Conservation (phyloP, 345 rosid species). For the Viola odorata region DNA sequence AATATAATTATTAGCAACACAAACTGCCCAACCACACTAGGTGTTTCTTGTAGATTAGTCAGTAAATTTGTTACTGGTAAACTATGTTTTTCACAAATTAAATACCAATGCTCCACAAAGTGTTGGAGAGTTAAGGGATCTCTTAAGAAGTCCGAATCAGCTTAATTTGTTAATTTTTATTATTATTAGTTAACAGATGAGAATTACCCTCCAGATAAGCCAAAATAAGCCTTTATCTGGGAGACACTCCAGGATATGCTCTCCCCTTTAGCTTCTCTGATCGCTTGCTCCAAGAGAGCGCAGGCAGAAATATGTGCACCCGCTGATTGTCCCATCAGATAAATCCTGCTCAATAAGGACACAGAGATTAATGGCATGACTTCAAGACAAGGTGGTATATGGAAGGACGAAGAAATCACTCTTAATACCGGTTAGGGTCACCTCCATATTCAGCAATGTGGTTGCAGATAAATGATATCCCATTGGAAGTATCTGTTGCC, state of each 20-base stretch:
- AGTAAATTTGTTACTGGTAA: too few relatives aligned
- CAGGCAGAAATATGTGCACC: constrained; percentile 33
- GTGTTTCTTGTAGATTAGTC: too few relatives aligned
- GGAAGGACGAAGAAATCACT: not conserved
- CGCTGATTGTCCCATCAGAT: constrained; percentile 31
- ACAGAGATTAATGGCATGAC: constrained; percentile 15
- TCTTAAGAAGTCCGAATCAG: too few relatives aligned
- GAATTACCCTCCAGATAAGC: constrained; percentile 31
- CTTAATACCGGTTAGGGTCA: constrained; percentile 23
- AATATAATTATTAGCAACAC: too few relatives aligned
- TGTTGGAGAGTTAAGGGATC: too few relatives aligned
- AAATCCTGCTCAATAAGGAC: constrained; percentile 23
- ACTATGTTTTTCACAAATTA: too few relatives aligned
- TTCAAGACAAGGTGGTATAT: constrained; percentile 7
- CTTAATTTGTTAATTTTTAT: too few relatives aligned
- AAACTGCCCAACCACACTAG: too few relatives aligned
- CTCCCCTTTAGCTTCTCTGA: constrained; percentile 23
- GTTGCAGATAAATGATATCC: constrained; percentile 28
- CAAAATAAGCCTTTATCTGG: constrained; percentile 24
- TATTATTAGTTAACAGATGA: not conserved
- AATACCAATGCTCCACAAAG: too few relatives aligned
- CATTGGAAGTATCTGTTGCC: constrained; percentile 28
- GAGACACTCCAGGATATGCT: constrained; percentile 25
- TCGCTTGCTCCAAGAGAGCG: constrained; percentile 29
- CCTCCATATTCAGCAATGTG: constrained; percentile 31